Percentiles rank a stretch among this genome's conserved stretches.
These are phyloP conservation scores for Hibiscus mutabilis DNA, from an alignment of 345 rosid genomes.

Conservation along the genomic window DNA sequence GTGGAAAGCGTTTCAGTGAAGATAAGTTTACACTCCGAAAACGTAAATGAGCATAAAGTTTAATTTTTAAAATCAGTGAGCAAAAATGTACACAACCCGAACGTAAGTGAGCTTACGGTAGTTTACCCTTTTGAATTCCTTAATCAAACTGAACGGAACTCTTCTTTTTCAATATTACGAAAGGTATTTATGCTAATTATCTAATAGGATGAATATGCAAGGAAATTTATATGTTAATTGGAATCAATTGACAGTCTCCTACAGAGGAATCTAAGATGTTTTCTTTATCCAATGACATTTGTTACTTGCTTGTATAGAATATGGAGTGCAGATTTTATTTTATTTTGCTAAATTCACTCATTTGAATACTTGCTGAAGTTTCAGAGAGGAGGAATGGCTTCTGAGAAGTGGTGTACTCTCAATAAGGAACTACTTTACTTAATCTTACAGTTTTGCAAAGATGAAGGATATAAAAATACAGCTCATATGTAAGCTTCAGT, in stretches of 20 bases:
- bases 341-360: background rate
- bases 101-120: too few species aligned
- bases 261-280: background rate
- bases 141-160: background rate
- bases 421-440: slow-evolving; percentile 36
- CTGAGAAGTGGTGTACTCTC: slow-evolving; percentile 23
- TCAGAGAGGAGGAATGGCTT: slow-evolving; percentile 11
- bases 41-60: too few species aligned
- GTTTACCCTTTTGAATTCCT: too few species aligned
- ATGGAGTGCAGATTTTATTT: background rate
- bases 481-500: slow-evolving; percentile 25
- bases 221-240: background rate
- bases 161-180: background rate
- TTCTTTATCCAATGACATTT: background rate
- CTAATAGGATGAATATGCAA: background rate
- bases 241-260: background rate
- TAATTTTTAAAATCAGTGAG: too few species aligned
- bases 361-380: background rate
- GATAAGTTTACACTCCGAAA: too few species aligned
- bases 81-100: too few species aligned
- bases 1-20: too few species aligned
- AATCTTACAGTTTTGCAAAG: slow-evolving; percentile 41
- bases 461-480: slow-evolving; percentile 33
- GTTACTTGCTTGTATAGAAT: background rate
- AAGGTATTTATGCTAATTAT: background rate